Percentiles rank a stretch among this genome's conserved stretches.
Evolutionary conservation across 75 land plant species (phyloP).

Genomic region (Pseudotsuga menziesii): DNA sequence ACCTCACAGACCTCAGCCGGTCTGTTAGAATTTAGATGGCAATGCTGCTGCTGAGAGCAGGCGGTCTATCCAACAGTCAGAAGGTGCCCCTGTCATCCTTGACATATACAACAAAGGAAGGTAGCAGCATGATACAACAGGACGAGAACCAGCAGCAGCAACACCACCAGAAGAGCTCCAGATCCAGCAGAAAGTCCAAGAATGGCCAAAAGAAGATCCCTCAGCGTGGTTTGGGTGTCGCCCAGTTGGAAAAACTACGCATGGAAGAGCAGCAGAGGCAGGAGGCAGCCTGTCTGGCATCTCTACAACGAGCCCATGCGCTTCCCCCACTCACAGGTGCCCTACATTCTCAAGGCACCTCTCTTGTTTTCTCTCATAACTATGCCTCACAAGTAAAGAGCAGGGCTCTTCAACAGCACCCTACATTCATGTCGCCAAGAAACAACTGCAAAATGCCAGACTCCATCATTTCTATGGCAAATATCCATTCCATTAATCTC

Average conservation of each 20-base stretch:
- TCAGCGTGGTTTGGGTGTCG: slow-evolving; percentile 84
- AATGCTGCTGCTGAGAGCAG: slow-evolving; percentile 12
- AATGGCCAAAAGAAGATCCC: slow-evolving; percentile 57
- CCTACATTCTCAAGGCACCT: slow-evolving; percentile 6
- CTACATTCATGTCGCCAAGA: not conserved
- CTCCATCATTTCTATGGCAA: slow-evolving; percentile 10
- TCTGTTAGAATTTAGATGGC: slow-evolving; percentile 9
- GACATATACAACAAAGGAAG: slow-evolving; percentile 3
- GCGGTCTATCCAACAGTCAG: slow-evolving; percentile 7
- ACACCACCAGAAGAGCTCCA: slow-evolving; percentile 5
- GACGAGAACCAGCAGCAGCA: slow-evolving; percentile 4
- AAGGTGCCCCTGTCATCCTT: slow-evolving; percentile 5
- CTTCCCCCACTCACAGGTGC: slow-evolving; percentile 15
- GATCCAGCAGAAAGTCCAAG: slow-evolving; percentile 13
- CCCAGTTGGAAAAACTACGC: slow-evolving; percentile 78
- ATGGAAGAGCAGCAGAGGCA: slow-evolving; percentile 61
- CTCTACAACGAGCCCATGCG: slow-evolving; percentile 20
- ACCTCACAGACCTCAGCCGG: not conserved
- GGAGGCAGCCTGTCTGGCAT: slow-evolving; percentile 24
- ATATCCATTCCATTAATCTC: slow-evolving; percentile 3
- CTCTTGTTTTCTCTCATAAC: not conserved
- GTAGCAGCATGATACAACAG: slow-evolving; percentile 8
- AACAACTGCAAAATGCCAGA: slow-evolving; percentile 10
- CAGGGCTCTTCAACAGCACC: slow-evolving; percentile 1
- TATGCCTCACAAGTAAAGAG: slow-evolving; percentile 6